Base-by-base conservation (phyloP, 2,329 filamentous ascomycete species). In the Xylaria sp. region DNA sequence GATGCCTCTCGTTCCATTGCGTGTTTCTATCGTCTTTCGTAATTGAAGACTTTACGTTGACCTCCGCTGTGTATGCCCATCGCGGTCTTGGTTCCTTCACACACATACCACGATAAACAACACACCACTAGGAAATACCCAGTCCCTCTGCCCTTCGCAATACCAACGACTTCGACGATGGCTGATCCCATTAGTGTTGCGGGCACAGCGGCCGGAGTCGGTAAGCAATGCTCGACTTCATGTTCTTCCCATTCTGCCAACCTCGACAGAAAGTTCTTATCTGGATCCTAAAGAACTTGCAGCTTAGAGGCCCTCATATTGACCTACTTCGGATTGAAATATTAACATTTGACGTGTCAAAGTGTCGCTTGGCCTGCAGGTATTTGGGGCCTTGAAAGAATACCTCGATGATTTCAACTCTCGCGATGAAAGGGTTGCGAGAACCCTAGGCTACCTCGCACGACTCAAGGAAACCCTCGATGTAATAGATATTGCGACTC, bases 291-390 rank as follows among this genome's bases (percentile, higher is more conserved):
- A 11, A 11, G 14, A 28, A 4, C 19, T 4, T 6, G 12, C 15
- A 46, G 3, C 15, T n/a, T 21, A 3, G n/a, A 55, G 15, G 3
- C 17, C 3, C 15, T 33, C 17, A 6, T 15, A 17, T 1, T 8
- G 8, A 31, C 19, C 15, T 11, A 21, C 14, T 15, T 17, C 3
- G 19, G 17, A 7, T 2, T 8, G n/a, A 3, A 2, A 19, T 14
- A n/a, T 14, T 14, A 35, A 14, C 42, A 12, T 45, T 23, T n/a
- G 23, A 51, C n/a, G 40, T 11, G 8, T 19, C 9, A 38, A 66
- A 23, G 58, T 64, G 3, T 66, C 67, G 21, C 63, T 69, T 0
- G 57, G 67, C 23, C 43, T 69, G 4, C 65, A 67, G 28, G 35
- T 65, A 14, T 67, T 61, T 37, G 35, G 47, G 7, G 25, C 57